These are phyloP conservation scores for Fusarium scirpi DNA, from an alignment of 2,329 filamentous ascomycete genomes.

Conservation along the genomic window DNA sequence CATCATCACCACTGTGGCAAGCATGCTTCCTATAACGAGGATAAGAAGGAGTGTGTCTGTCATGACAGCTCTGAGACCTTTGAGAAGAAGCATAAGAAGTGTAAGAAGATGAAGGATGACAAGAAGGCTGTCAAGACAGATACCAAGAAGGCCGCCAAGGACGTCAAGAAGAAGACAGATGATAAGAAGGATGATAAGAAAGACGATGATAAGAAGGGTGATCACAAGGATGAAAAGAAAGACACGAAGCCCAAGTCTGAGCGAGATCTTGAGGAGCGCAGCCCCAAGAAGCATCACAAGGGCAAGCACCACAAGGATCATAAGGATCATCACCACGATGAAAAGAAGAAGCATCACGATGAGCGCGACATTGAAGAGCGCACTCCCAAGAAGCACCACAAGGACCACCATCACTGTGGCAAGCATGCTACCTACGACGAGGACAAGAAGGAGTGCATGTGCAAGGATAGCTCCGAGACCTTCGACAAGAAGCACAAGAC, in stretches of 20 bases:
- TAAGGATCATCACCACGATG: neutral
- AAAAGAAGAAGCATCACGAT: neutral
- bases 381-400: neutral
- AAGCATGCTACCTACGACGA: too few relatives aligned
- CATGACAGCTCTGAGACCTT: conserved; percentile 11
- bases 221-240: conserved; percentile 5
- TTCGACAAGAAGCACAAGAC: too few relatives aligned
- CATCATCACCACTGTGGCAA: conserved; percentile 17
- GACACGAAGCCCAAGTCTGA: neutral
- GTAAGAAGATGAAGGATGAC: conserved; percentile 23
- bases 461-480: too few relatives aligned
- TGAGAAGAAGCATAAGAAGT: conserved; percentile 22
- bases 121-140: neutral
- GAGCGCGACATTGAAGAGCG: neutral
- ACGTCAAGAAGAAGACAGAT: conserved; percentile 18
- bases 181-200: conserved; percentile 21
- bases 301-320: neutral
- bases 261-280: neutral
- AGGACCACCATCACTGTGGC: too few relatives aligned
- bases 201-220: conserved; percentile 2
- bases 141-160: neutral
- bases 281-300: neutral
- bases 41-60: conserved; percentile 15
- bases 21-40: conserved; percentile 7
- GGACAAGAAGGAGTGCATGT: too few relatives aligned